Evolutionary conservation across 140 eudicot genomes (phyloP).

Genomic region (Ambrosia hybrid): DNA sequence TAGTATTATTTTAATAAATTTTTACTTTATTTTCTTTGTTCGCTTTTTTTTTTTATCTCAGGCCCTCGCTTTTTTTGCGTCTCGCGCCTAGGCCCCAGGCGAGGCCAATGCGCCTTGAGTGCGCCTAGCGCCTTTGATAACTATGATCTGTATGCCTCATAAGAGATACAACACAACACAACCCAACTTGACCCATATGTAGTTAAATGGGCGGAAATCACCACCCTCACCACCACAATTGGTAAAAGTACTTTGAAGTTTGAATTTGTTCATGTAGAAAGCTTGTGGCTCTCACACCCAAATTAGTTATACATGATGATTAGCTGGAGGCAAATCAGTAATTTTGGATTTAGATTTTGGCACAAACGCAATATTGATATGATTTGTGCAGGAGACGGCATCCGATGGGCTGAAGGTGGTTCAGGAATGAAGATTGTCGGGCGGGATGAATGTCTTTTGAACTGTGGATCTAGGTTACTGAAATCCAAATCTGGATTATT

Average conservation of each 20-base stretch:
- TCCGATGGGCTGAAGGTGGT: constrained; percentile 27
- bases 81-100: too few species aligned
- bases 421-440: constrained; percentile 1
- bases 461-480: constrained; percentile 12
- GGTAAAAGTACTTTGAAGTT: not conserved
- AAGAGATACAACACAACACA: not conserved
- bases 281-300: too few species aligned
- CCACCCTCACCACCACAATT: not conserved
- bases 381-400: constrained; percentile 35
- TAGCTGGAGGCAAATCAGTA: not conserved
- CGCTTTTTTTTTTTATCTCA: too few species aligned
- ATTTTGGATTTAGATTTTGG: not conserved
- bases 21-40: too few species aligned
- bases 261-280: too few species aligned
- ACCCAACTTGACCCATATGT: not conserved
- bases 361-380: not conserved
- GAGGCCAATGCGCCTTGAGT: too few species aligned
- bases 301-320: not conserved
- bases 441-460: constrained; percentile 6
- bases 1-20: too few species aligned
- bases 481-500: constrained; percentile 20
- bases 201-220: not conserved
- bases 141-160: not conserved
- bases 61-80: too few species aligned
- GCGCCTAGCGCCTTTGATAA: too few species aligned